Conservation (phyloP, 805 yeast species). For the Sugiyamaella qingdaonensis region DNA sequence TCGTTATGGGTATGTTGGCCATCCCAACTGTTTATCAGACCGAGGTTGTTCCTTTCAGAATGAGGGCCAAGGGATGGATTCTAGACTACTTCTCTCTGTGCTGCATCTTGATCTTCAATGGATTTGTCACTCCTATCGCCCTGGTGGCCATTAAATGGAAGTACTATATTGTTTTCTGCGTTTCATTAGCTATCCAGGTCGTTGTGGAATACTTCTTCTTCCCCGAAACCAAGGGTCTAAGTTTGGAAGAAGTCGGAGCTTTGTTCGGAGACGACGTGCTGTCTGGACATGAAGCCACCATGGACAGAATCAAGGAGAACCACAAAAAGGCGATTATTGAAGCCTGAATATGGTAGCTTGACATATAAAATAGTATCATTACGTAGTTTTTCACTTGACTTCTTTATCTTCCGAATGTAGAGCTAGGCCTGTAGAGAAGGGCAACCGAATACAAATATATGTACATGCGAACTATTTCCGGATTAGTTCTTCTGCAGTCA, state of each 20-base stretch:
- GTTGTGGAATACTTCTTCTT: constrained; percentile 33
- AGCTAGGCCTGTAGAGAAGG: too few species aligned
- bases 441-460: too few species aligned
- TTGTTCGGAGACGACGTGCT: constrained; percentile 36
- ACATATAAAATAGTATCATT: too few species aligned
- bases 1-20: constrained; percentile 10
- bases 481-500: too few species aligned
- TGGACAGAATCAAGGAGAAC: background rate
- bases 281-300: background rate
- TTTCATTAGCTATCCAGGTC: constrained; percentile 26
- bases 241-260: constrained; percentile 42
- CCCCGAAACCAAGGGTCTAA: constrained; percentile 42
- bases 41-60: constrained; percentile 25
- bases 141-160: constrained; percentile 41
- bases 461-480: too few species aligned
- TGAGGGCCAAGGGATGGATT: constrained; percentile 40
- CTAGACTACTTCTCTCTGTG: constrained; percentile 20
- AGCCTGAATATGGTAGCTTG: too few species aligned
- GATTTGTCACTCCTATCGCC: constrained; percentile 38
- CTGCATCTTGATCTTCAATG: constrained; percentile 24
- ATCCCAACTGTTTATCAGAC: constrained; percentile 13
- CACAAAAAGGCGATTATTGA: background rate
- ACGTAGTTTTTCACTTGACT: too few species aligned
- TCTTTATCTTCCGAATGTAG: too few species aligned
- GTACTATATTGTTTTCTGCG: constrained; percentile 38